phyloP scores from a whole-genome alignment of 345 rosid species.

The Eucalyptus brandiana region DNA sequence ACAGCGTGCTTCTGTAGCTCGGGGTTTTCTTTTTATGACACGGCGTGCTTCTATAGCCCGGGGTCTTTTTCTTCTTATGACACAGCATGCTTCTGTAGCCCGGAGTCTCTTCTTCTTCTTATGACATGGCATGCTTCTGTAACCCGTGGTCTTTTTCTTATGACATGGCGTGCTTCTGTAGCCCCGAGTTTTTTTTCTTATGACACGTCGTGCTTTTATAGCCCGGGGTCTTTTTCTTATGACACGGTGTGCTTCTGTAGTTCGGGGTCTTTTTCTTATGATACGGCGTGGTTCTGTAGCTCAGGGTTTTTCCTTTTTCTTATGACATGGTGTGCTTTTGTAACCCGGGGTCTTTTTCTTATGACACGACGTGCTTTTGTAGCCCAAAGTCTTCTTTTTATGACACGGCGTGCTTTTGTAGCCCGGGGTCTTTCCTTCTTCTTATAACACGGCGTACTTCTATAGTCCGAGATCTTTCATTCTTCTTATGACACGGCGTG shows the following conservation, averaged over 20 bases:
- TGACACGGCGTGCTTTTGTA: accelerated
- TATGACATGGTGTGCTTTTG: accelerated
- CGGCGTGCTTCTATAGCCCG: accelerated
- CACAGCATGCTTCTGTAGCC: accelerated
- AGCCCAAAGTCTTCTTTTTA: accelerated
- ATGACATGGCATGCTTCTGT: accelerated
- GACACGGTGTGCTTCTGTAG: accelerated
- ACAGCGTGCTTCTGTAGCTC: no score
- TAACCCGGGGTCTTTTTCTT: accelerated
- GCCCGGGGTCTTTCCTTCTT: accelerated
- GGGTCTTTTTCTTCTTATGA: no score
- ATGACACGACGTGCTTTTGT: no score
- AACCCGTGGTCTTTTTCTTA: accelerated
- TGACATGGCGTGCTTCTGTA: no score
- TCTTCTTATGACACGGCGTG: no score
- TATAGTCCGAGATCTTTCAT: accelerated
- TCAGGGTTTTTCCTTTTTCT: accelerated
- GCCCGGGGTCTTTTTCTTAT: accelerated
- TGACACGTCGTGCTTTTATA: accelerated
- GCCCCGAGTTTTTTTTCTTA: accelerated
- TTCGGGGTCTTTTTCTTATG: accelerated
- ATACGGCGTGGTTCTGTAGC: accelerated
- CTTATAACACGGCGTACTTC: accelerated
- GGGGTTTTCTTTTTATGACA: no score
- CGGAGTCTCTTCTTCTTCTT: accelerated